Conservation (phyloP, 2,329 filamentous ascomycete species). For the Colletotrichum liriopes region DNA sequence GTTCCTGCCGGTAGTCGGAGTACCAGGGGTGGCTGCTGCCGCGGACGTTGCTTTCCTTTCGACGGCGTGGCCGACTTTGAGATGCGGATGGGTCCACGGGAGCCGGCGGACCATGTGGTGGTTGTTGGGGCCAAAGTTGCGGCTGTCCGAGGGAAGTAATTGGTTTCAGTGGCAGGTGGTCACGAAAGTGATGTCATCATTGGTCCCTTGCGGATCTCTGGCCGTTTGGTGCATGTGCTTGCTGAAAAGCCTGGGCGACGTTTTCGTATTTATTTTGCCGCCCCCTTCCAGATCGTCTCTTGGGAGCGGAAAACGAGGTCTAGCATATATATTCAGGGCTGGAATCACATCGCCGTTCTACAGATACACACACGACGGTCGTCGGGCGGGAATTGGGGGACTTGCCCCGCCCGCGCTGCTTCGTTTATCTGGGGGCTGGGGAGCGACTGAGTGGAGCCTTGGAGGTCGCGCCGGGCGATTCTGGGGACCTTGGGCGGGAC, state of each 20-base stretch:
- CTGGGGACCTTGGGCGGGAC: not conserved
- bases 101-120: conserved; percentile 39
- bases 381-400: not conserved
- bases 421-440: not conserved
- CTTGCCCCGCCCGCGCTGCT: conserved; percentile 1
- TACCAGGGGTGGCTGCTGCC: not conserved
- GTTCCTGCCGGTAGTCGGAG: not conserved
- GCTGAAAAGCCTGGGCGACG: not conserved
- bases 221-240: not conserved
- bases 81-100: conserved; percentile 39
- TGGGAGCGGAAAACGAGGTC: not conserved
- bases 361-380: not conserved
- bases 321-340: not conserved
- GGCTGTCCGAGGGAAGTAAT: not conserved
- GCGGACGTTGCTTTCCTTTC: not conserved
- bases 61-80: conserved; percentile 29
- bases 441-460: conserved; percentile 21
- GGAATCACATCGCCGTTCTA: not conserved
- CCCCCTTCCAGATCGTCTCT: not conserved
- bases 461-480: not conserved
- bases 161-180: not conserved
- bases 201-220: not conserved
- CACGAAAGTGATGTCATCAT: conserved; percentile 1
- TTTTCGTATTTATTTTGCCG: not conserved
- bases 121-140: not conserved